Evolutionary conservation across 345 rosid genomes (phyloP), one percentile per base, ranked within the genome.

Genomic region (Turritis glabra): DNA sequence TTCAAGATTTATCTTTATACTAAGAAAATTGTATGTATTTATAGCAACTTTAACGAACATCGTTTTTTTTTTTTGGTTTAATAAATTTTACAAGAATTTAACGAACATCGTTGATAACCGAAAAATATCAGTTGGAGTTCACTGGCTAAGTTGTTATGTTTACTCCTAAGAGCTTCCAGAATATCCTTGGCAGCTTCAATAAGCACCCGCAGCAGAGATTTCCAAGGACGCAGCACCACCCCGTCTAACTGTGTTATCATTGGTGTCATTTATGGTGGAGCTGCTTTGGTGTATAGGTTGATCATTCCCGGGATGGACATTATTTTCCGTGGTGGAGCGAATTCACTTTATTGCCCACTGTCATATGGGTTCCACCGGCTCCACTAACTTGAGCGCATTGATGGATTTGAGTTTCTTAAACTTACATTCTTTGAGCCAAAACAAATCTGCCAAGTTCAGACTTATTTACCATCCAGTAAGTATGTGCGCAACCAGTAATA

Each of bases 401-500:
- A 79, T 85, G 90, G 72, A 68, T 86, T 75, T 85, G 93, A 80
- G 73, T 85, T 67, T 89, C 96, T 5, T 72, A 87, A 48, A 70
- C 76, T 71, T 92, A 97, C 89, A 90, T 82, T 79, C 97, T 90
- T 83, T 93, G 98, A 60, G 97, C 93, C 88, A 93, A 80, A 72
- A 91, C 89, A 76, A 95, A 72, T 82, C 96, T 83, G 43, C 86
- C 77, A 21, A 80, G 76, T 59, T 95, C 99, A 55, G 97, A 88
- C 71, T 92, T 95, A 79, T 90, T 90, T 63, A 91, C 97, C 98
- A 15, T 95, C 98, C 40, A 95, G 96, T 76, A 95, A 85, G 86
- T 95, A 95, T 26, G 99, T 95, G 35, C 99, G 94, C 21, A 95
- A 91, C 97, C 99, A 95, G 85, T 95, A 95, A 82, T 95, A 95